Conservation (phyloP, 2,329 filamentous ascomycete genomes). For the Alternaria conjuncta region DNA sequence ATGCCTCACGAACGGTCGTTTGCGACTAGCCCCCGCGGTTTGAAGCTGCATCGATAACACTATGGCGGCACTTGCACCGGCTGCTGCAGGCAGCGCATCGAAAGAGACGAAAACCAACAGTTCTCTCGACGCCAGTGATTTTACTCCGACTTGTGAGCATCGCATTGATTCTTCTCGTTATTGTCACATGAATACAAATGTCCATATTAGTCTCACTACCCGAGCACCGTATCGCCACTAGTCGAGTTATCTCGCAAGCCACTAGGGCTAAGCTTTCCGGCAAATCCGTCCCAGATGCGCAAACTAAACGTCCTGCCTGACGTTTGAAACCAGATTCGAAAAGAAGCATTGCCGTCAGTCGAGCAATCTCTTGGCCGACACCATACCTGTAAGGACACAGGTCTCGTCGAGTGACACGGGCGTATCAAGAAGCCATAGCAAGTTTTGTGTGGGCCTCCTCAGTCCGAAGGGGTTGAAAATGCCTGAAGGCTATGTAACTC, state of each 20-base stretch:
- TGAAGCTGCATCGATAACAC: not conserved
- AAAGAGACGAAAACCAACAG: not conserved
- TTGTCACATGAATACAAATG: not conserved
- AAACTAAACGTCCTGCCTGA: constrained; percentile 34
- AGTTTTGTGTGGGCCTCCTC: not conserved
- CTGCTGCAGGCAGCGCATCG: not conserved
- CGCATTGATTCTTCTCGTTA: not conserved
- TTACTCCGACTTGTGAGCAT: not conserved
- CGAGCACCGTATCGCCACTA: constrained; percentile 1
- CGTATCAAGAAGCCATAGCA: constrained; percentile 7
- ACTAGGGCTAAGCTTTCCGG: constrained; percentile 24
- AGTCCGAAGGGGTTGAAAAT: constrained; percentile 5
- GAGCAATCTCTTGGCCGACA: constrained; percentile 31
- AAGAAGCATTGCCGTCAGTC: constrained; percentile 29
- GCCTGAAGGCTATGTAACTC: constrained; percentile 10
- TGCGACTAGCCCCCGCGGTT: not conserved
- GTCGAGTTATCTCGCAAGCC: constrained; percentile 7
- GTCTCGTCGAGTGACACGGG: constrained; percentile 14
- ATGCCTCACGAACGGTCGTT: not conserved
- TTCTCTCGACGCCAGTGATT: not conserved
- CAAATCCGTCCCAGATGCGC: constrained; percentile 19
- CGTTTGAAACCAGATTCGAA: constrained; percentile 38
- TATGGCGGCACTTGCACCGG: not conserved
- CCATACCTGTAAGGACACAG: constrained; percentile 23
- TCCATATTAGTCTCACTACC: not conserved